phyloP scores from a whole-genome alignment of 192 early-diverging fungal genomes.

The Coemansia sp. region DNA sequence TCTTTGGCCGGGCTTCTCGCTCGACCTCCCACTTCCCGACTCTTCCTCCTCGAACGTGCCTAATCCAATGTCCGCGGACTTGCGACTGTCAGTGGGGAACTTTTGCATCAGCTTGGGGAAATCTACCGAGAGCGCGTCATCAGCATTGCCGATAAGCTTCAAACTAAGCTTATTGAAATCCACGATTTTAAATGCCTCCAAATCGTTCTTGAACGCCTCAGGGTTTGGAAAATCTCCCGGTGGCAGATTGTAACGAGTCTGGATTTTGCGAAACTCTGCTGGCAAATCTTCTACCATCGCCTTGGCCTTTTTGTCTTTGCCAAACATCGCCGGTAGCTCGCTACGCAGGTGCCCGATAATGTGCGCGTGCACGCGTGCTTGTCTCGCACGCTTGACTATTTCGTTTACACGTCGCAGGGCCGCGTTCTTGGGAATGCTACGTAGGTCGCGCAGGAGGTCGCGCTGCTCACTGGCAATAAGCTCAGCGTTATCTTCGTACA shows the following conservation, averaged over 20 bases:
- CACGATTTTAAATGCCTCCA: constrained; percentile 75
- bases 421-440: constrained; percentile 74
- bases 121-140: constrained; percentile 74
- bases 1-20: constrained; percentile 16
- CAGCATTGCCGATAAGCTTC: constrained; percentile 62
- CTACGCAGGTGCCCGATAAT: constrained; percentile 81
- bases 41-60: not conserved
- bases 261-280: constrained; percentile 73
- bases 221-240: constrained; percentile 84
- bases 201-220: constrained; percentile 65
- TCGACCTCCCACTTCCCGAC: not conserved
- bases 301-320: constrained; percentile 73
- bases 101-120: constrained; percentile 74
- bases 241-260: constrained; percentile 67
- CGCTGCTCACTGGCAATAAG: constrained; percentile 73
- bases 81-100: constrained; percentile 60
- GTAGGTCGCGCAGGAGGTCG: constrained; percentile 74
- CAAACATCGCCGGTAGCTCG: constrained; percentile 83
- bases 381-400: constrained; percentile 81
- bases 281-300: constrained; percentile 71
- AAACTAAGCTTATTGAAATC: constrained; percentile 76
- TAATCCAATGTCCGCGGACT: constrained; percentile 31
- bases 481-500: constrained; percentile 67
- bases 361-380: constrained; percentile 79
- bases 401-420: constrained; percentile 86